Conservation (phyloP, 192 early-diverging fungal species). For the Gonapodya sp. region DNA sequence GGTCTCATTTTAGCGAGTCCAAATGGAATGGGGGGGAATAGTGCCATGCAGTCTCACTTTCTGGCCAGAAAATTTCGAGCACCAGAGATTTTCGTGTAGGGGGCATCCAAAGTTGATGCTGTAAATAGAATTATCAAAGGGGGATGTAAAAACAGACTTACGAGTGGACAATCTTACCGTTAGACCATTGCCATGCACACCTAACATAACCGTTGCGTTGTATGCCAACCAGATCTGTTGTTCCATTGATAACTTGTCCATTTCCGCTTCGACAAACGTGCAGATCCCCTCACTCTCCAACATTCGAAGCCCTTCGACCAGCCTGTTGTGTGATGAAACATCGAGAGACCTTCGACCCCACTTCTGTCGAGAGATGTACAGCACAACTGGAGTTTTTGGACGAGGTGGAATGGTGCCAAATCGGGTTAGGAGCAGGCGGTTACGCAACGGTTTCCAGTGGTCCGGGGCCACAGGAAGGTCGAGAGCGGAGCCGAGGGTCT, state of each 20-base stretch:
- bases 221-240: background rate
- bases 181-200: background rate
- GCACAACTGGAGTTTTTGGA: background rate
- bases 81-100: background rate
- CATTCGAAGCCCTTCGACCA: background rate
- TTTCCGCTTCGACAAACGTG: background rate
- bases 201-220: background rate
- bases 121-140: no score
- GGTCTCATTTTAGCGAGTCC: background rate
- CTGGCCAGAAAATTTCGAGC: background rate
- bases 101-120: background rate
- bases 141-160: no score
- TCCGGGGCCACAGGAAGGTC: background rate
- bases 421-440: background rate
- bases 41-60: background rate
- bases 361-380: background rate
- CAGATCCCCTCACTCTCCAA: background rate
- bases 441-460: background rate
- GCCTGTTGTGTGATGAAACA: background rate
- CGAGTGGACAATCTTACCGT: no score
- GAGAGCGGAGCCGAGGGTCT: background rate
- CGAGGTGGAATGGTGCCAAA: background rate
- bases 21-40: no score
- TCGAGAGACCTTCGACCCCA: background rate
- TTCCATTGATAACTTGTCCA: background rate